Evolutionary conservation across 129 eudicot species (phyloP).

Genomic region (Ambrosia trifida): DNA sequence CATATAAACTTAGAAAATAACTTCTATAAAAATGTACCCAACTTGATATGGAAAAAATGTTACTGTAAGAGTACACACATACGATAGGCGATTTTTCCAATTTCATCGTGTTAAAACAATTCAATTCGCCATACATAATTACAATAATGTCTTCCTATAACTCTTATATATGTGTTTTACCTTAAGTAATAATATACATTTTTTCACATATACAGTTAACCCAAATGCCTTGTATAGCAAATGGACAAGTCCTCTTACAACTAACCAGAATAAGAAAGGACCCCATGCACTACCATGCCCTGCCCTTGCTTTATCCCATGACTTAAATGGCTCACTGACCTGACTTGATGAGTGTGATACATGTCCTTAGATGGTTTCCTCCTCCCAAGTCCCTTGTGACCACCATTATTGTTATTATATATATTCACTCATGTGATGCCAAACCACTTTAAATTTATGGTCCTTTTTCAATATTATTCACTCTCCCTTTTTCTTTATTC

Average conservation of each 20-base stretch:
- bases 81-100: no score
- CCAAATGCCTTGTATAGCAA: slow-evolving; percentile 16
- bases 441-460: slow-evolving; percentile 19
- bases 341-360: slow-evolving; percentile 23
- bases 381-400: slow-evolving; percentile 42
- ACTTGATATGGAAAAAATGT: no score
- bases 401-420: slow-evolving; percentile 36
- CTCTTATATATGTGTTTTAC: no score
- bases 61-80: no score
- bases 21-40: background rate
- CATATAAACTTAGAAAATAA: background rate
- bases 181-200: background rate
- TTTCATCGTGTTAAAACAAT: no score
- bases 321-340: slow-evolving; percentile 38
- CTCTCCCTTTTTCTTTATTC: background rate
- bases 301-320: slow-evolving; percentile 37
- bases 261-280: slow-evolving; percentile 19
- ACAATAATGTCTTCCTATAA: no score
- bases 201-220: slow-evolving; percentile 2
- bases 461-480: slow-evolving; percentile 15
- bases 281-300: slow-evolving; percentile 29
- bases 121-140: no score
- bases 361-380: slow-evolving; percentile 34
- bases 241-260: background rate
- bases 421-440: slow-evolving; percentile 19